phyloP scores from a whole-genome alignment of 192 early-diverging fungal genomes.

The Gryganskiella cystojenkinii region DNA sequence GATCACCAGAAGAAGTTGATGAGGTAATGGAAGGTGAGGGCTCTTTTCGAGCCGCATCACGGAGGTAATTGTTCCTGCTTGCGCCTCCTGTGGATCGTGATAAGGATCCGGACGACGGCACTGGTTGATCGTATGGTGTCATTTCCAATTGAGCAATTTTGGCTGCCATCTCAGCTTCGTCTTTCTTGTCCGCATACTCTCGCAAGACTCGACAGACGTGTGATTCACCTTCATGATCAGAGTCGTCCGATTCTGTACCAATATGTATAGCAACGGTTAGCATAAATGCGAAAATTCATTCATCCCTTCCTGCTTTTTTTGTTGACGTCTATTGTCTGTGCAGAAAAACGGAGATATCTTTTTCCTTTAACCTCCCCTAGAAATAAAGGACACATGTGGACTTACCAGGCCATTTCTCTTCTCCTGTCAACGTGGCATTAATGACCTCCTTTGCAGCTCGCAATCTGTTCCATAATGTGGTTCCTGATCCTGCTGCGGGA shows the following conservation, averaged over 20 bases:
- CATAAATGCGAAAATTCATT: background rate
- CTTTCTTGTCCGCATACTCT: conserved; percentile 25
- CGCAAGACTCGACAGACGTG: conserved; percentile 37
- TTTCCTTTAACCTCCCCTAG: background rate
- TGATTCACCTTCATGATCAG: conserved; percentile 44
- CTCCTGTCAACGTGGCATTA: conserved; percentile 46
- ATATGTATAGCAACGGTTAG: background rate
- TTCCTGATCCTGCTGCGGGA: conserved; percentile 18
- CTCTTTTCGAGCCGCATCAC: conserved; percentile 5
- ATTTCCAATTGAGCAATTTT: conserved; percentile 36
- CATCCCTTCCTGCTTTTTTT: too few relatives aligned
- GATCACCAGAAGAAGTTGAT: background rate
- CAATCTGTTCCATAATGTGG: conserved; percentile 27
- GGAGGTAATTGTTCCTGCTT: background rate
- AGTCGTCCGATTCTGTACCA: conserved; percentile 39
- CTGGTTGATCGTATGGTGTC: background rate
- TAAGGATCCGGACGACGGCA: background rate
- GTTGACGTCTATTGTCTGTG: too few relatives aligned
- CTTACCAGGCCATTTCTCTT: conserved; percentile 52
- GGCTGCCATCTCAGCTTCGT: conserved; percentile 6
- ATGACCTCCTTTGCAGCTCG: conserved; percentile 49
- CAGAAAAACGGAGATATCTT: background rate
- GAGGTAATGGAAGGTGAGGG: conserved; percentile 5
- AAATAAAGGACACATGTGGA: background rate
- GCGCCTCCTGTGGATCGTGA: conserved; percentile 1